Evolutionary conservation across 805 yeast species (phyloP).

Genomic region (Brettanomyces anomalus): DNA sequence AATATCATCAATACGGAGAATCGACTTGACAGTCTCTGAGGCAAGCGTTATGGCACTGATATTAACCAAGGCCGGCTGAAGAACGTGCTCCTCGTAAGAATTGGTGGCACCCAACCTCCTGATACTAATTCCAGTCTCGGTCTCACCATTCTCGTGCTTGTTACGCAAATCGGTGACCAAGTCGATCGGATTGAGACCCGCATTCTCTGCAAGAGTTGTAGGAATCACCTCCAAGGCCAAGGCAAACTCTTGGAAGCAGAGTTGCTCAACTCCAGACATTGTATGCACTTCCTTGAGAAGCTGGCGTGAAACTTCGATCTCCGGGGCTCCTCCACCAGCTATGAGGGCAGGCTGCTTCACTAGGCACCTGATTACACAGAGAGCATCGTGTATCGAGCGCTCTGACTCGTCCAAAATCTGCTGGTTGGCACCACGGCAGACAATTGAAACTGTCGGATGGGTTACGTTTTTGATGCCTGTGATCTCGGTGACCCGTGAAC

Average conservation of each 20-base stretch:
- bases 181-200: constrained; percentile 85
- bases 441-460: constrained; percentile 71
- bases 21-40: constrained; percentile 92
- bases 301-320: constrained; percentile 76
- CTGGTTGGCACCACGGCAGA: constrained; percentile 91
- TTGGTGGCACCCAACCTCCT: constrained; percentile 90
- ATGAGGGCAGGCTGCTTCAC: constrained; percentile 83
- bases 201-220: constrained; percentile 89
- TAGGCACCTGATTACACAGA: constrained; percentile 84
- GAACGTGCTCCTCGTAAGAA: constrained; percentile 85
- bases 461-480: constrained; percentile 64
- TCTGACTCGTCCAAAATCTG: constrained; percentile 93
- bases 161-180: constrained; percentile 88
- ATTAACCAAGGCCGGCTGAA: constrained; percentile 93
- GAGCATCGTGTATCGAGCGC: constrained; percentile 93
- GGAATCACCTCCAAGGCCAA: constrained; percentile 89
- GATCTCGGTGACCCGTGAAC: constrained; percentile 81
- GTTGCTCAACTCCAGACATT: constrained; percentile 78
- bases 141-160: constrained; percentile 85
- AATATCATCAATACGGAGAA: constrained; percentile 94
- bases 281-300: constrained; percentile 62
- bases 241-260: constrained; percentile 88
- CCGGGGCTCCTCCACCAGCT: constrained; percentile 99
- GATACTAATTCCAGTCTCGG: constrained; percentile 91
- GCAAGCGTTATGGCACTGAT: constrained; percentile 93